Percentiles rank a stretch among this genome's conserved stretches.
These are phyloP conservation scores for Thalassiosira mediterranea DNA, from an alignment of 352 stramenopile genomes.

Conservation along the genomic window DNA sequence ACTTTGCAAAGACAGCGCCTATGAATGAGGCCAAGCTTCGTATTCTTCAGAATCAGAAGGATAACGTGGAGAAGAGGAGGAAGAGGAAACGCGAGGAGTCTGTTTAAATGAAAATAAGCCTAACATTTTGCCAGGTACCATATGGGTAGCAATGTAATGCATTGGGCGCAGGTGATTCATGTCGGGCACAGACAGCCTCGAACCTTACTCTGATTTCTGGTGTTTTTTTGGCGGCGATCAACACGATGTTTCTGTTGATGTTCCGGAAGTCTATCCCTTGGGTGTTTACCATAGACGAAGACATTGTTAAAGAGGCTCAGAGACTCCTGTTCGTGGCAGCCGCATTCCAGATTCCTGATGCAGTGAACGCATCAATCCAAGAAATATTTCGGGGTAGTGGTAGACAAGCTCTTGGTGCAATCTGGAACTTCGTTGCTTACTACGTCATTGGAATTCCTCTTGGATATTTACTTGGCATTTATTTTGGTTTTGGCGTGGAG, in stretches of 20 bases:
- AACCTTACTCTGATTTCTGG: slow-evolving; percentile 44
- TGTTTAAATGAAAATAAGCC: no score
- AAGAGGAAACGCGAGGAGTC: no score
- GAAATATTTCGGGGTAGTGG: slow-evolving; percentile 87
- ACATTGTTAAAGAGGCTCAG: slow-evolving; percentile 59
- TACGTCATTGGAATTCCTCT: slow-evolving; percentile 87
- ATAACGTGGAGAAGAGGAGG: no score
- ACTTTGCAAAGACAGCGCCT: no score
- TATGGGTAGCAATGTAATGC: no score
- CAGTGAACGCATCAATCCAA: slow-evolving; percentile 82
- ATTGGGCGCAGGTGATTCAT: slow-evolving; percentile 85
- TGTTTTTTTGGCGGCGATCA: slow-evolving; percentile 38
- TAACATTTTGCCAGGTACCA: no score
- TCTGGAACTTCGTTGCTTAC: slow-evolving; percentile 89
- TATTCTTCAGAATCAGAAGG: no score
- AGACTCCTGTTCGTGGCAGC: slow-evolving; percentile 78
- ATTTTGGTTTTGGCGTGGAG: slow-evolving; percentile 60
- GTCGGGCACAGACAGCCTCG: slow-evolving; percentile 83
- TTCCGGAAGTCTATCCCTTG: slow-evolving; percentile 64
- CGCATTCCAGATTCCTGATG: slow-evolving; percentile 87
- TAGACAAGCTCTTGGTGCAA: slow-evolving; percentile 85
- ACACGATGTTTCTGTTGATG: neutral
- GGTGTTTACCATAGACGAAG: slow-evolving; percentile 74
- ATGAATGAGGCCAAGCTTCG: no score
- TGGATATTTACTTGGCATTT: slow-evolving; percentile 84